Evolutionary conservation across 2,329 filamentous ascomycete genomes (phyloP), one percentile per base, ranked within the genome.

Genomic region (Rutstroemia sp.): DNA sequence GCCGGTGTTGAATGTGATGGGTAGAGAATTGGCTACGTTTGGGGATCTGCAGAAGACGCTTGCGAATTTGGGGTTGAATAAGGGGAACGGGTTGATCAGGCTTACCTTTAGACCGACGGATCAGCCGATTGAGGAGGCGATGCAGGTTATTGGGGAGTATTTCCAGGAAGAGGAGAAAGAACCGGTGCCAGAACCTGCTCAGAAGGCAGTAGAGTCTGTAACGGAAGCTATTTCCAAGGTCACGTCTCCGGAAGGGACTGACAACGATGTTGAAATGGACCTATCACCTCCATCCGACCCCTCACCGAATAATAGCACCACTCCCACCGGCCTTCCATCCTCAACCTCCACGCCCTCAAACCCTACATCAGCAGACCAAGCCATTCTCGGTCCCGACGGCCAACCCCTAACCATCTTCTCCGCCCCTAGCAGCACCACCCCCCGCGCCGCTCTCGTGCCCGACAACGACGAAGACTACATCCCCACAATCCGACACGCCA

Each of bases 11-110:
- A 87, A 92, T 61, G 81, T 96, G 61, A 86, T 95, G 79, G 89
- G 87, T 9, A 80, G 89, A 65, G 89, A 92, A 63, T 73, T 96
- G 16, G 80, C 85, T 2, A 84, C 81, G 0, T 89, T 97, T 65
- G 77, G 77, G 18, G 92, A 95, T 66, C 79, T 97, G 57, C 90
- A 96, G 70, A 95, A 95, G 77, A 92, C 90, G 1, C 73, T 99
- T 47, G 85, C 85, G 5, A 90, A 96, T 70, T 75, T 97, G 18
- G 94, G 94, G 0, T 86, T 95, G 66, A 95, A 92, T 68, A 86
- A 83, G 49, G 92, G 94, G 5, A 92, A 81, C 66, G 85, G 89
- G 4, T 74, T 96, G 55, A 78, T 99, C 54, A 81, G 89, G 57
- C 73, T 99, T 58, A 83, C 78, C 37, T 97, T 92, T 73, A 84